Base-by-base conservation (phyloP, 169 alveolate species). In the Plasmodium coatneyi region DNA sequence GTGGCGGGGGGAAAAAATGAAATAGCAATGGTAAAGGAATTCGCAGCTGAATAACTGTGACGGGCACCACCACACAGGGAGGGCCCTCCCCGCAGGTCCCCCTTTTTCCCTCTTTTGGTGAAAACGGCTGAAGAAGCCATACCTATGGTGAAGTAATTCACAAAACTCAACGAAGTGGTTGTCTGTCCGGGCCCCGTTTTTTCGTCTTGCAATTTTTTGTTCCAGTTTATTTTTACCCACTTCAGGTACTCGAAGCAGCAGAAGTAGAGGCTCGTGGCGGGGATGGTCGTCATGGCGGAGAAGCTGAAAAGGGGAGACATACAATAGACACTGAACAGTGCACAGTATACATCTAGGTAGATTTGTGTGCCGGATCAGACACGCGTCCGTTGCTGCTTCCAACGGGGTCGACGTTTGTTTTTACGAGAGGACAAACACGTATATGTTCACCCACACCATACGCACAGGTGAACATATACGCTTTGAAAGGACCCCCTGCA, bases 231-330 rank as follows among this genome's bases (percentile, higher is more conserved):
- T 36, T 34, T 84, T 28, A 78, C 79, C 82, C 43, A 49, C 79
- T 84, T 84, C 2, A 89, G 72, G 49, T 89, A 89, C 46, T 89
- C 90, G 80, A 79, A 89, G 41, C 90, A 89, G 41, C 94, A 89
- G 22, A 89, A 89, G 74, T 89, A 89, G 34, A 89, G 81, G 81
- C 94, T 79, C 41, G 94, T 89, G 32, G 94, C 94, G 12, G 94
- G 94, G 30, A 89, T 89, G 32, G 94, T 89, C 52, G 94, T 89
- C 22, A 89, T 22, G 22, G 90, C 80, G 30, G 94, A 78, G 52
- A 89, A 89, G 10, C 94, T 89, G 34, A 5, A 4, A 89, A 30
- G 41, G 36, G 46, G 39, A 32, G 3, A 1, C 39, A 3, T 1
- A 32, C 5, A n/a, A n/a, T n/a, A n/a, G n/a, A n/a, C n/a, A n/a